These are phyloP conservation scores for Tylopilus sp. DNA, from an alignment of 768 basidiomycete genomes.

Conservation along the genomic window DNA sequence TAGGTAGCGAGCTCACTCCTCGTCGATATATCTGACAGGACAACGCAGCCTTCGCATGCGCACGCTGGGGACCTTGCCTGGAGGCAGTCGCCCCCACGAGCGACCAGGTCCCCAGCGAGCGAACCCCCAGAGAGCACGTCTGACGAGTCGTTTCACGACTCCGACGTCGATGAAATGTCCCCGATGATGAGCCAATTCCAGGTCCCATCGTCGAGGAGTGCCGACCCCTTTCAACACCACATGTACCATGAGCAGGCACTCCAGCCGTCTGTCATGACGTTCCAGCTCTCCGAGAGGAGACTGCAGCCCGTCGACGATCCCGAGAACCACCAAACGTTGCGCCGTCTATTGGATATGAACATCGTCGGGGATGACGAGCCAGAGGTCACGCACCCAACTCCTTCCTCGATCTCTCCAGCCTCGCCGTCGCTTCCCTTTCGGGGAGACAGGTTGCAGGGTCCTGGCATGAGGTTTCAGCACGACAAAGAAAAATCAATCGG, in stretches of 20 bases:
- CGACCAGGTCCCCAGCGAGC: constrained; percentile 27
- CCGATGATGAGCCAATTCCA: constrained; percentile 33
- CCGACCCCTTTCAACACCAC: constrained; percentile 4
- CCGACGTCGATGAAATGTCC: constrained; percentile 29
- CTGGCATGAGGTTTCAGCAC: constrained; percentile 22
- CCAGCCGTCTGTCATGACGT: constrained; percentile 30
- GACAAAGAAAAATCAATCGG: constrained; percentile 5
- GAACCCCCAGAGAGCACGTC: constrained; percentile 29
- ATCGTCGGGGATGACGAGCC: constrained; percentile 15
- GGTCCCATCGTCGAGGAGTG: constrained; percentile 15
- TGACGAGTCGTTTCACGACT: constrained; percentile 28
- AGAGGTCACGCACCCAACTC: constrained; percentile 7
- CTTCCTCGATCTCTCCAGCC: constrained; percentile 2
- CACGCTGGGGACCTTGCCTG: constrained; percentile 13
- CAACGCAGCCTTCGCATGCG: constrained; percentile 17
- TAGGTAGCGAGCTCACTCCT: constrained; percentile 7
- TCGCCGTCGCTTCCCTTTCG: constrained; percentile 5
- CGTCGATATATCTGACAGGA: constrained; percentile 16
- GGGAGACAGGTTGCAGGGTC: constrained; percentile 17
- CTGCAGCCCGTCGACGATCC: constrained; percentile 27
- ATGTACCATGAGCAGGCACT: constrained; percentile 12
- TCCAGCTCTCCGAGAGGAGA: constrained; percentile 24
- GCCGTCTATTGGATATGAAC: constrained; percentile 14
- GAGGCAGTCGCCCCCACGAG: constrained; percentile 10
- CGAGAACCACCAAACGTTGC: constrained; percentile 22